Base-by-base conservation (phyloP, 768 basidiomycete species). In the Leccinellum rugosiceps region DNA sequence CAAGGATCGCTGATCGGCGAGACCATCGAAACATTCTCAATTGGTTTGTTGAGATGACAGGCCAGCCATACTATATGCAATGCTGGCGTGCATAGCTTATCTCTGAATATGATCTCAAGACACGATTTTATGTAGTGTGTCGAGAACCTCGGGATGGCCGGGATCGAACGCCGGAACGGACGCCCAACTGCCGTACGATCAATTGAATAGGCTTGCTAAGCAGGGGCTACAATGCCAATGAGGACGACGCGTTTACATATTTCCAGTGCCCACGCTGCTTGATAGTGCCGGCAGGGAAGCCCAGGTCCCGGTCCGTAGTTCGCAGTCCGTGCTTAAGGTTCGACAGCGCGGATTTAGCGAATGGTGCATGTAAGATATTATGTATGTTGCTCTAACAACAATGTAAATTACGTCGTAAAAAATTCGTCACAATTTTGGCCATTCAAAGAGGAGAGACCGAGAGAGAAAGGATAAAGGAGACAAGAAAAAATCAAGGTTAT, bases 371-470 rank as follows among this genome's bases (percentile, higher is more conserved):
- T 43, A 43, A 43, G 55, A 64, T 57, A 68, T 67, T 65, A 59
- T 56, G 19, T 43, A 43, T 43, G 41, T 43, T 56, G 56, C 46
- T 57, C 50, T 41, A 45, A 59, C 67, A 58, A 52, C 59, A 55
- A 62, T 53, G 62, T 58, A 43, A 63, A 69, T 67, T 64, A 62
- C 25, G 67, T 68, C 66, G 68, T 68, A 63, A 69, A 59, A 58
- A 60, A 58, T 47, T 68, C 65, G 57, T 67, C 62, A 51, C 56
- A 25, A 14, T 13, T 41, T 51, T 54, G 13, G 14, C 28, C 54
- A 50, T 63, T 47, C 50, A 57, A 57, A 52, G 52, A 49, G 15
- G 25, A 15, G 25, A 19, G 28, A n/a, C 45, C 6, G 17, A 11
- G 31, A 23, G 31, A 32, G 46, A 62, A 57, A 15, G 17, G 28